A percentile compares a stretch with the other conserved stretches of the same genome.
Evolutionary conservation across 164 flowering plant genomes (phyloP).

Genomic region (Macadamia integrifolia): DNA sequence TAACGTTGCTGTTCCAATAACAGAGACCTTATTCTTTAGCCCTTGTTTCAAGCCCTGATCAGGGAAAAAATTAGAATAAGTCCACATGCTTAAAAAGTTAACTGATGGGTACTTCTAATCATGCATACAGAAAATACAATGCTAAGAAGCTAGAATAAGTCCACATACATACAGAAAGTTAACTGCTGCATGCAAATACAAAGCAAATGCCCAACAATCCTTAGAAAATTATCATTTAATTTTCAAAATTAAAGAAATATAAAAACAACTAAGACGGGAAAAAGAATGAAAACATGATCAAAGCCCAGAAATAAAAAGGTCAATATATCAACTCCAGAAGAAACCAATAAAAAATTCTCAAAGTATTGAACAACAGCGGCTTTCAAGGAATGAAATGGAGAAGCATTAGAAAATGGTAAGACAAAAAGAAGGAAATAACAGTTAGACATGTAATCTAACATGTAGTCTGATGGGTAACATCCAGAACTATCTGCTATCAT

Average conservation of each 20-base stretch:
- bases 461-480: too few species aligned
- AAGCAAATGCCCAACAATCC: background rate
- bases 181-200: background rate
- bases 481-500: too few species aligned
- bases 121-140: background rate
- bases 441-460: too few species aligned
- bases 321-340: background rate
- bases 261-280: background rate
- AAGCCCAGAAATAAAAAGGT: background rate
- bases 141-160: background rate
- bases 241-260: background rate
- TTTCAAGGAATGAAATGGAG: too few species aligned
- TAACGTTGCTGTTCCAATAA: constrained; percentile 58
- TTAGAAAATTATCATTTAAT: background rate
- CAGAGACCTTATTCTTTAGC: constrained; percentile 47
- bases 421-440: too few species aligned
- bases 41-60: constrained; percentile 58
- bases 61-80: background rate
- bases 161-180: background rate
- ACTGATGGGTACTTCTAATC: background rate
- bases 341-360: too few species aligned
- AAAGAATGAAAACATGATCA: too few species aligned
- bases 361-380: too few species aligned
- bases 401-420: too few species aligned
- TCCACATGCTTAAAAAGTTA: background rate